These are phyloP conservation scores for Penicillium sp. DNA, from an alignment of 2,329 filamentous ascomycete species.

Conservation along the genomic window DNA sequence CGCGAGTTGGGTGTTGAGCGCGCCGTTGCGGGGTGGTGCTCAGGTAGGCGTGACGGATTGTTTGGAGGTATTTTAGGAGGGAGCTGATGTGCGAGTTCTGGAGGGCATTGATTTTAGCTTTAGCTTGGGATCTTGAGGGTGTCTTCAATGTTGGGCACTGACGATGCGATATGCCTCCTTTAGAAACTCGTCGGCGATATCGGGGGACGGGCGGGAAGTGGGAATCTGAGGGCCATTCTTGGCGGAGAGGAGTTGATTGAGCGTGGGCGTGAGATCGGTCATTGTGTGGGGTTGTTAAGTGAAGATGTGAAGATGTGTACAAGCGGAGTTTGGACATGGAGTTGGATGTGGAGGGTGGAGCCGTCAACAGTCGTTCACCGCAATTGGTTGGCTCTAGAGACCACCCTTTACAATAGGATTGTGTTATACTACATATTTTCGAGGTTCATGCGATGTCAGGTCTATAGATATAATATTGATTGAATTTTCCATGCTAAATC, in stretches of 20 bases:
- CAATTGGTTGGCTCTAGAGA: constrained; percentile 5
- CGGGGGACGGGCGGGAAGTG: constrained; percentile 20
- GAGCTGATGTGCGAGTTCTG: constrained; percentile 83
- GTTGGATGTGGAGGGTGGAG: constrained; percentile 7
- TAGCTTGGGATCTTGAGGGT: background rate
- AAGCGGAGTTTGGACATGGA: constrained; percentile 2
- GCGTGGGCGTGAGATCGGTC: constrained; percentile 42
- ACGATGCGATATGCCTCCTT: constrained; percentile 94
- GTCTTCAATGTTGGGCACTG: constrained; percentile 6
- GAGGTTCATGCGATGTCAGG: background rate
- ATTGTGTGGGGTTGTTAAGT: constrained; percentile 23
- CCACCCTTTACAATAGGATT: background rate
- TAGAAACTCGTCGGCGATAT: constrained; percentile 74
- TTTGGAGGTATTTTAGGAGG: constrained; percentile 74
- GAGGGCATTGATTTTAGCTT: background rate
- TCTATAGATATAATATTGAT: background rate
- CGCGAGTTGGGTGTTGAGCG: constrained; percentile 29
- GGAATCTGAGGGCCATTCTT: constrained; percentile 36
- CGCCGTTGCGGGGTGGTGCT: constrained; percentile 58
- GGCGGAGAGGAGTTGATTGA: constrained; percentile 35
- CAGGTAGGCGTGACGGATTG: constrained; percentile 86
- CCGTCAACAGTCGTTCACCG: constrained; percentile 16
- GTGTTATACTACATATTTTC: background rate
- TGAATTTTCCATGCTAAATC: constrained; percentile 11
- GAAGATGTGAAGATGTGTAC: constrained; percentile 8